These are phyloP conservation scores for Helenozyma rhizophorensis DNA, from an alignment of 805 yeast species.

Conservation along the genomic window DNA sequence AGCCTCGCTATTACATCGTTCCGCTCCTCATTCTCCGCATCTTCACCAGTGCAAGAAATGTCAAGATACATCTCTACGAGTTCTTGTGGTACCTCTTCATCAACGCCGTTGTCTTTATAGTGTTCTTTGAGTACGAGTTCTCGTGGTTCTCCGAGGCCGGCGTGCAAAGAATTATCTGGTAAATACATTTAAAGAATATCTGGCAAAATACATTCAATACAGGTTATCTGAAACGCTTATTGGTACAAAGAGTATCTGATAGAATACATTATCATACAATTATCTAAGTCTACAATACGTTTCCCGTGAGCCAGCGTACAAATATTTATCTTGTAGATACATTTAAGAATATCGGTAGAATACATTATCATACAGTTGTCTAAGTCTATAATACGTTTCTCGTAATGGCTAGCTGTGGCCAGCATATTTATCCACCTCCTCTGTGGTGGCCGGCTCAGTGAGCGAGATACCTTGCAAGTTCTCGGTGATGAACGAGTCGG, in stretches of 20 bases:
- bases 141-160: conserved; percentile 61
- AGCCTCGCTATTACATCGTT: conserved; percentile 86
- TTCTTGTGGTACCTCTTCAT: conserved; percentile 57
- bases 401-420: too few species aligned
- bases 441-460: background rate
- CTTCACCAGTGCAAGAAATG: conserved; percentile 27
- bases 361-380: too few species aligned
- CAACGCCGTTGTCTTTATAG: conserved; percentile 45
- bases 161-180: conserved; percentile 88
- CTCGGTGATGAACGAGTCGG: conserved; percentile 27
- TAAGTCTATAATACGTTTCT: too few species aligned
- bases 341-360: too few species aligned
- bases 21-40: conserved; percentile 78
- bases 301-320: too few species aligned
- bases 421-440: too few species aligned
- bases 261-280: too few species aligned
- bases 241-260: too few species aligned
- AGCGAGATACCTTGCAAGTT: conserved; percentile 22
- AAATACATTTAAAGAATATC: background rate
- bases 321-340: too few species aligned
- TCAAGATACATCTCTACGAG: conserved; percentile 41
- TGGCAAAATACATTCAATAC: too few species aligned
- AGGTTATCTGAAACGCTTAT: too few species aligned
- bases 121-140: conserved; percentile 63
- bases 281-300: too few species aligned